These are phyloP conservation scores for Dictyostelium brefeldianum DNA, from an alignment of 78 protist genomes.

Conservation along the genomic window DNA sequence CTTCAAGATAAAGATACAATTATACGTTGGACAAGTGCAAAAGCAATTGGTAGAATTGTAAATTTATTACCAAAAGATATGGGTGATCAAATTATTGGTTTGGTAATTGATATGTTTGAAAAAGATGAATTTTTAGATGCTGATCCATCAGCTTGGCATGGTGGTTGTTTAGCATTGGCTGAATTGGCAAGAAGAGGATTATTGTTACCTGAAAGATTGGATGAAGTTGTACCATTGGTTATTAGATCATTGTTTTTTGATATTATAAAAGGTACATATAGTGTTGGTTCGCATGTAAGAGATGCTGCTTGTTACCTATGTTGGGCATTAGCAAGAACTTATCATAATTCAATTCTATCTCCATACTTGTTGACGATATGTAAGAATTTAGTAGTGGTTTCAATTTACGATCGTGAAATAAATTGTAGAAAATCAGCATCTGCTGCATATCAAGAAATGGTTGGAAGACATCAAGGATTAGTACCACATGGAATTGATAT, in stretches of 20 bases:
- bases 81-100: constrained; percentile 93
- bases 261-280: constrained; percentile 79
- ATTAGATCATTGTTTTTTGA: constrained; percentile 87
- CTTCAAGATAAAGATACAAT: constrained; percentile 81
- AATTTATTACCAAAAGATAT: constrained; percentile 85
- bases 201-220: constrained; percentile 91
- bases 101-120: constrained; percentile 48
- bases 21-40: constrained; percentile 94
- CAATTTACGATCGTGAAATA: constrained; percentile 89
- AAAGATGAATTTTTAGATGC: constrained; percentile 41
- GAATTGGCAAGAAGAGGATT: constrained; percentile 96
- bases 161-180: constrained; percentile 96
- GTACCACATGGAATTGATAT: constrained; percentile 97
- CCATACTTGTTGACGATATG: constrained; percentile 21
- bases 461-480: constrained; percentile 95
- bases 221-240: constrained; percentile 59
- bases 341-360: constrained; percentile 77
- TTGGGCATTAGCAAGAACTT: constrained; percentile 99
- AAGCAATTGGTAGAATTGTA: constrained; percentile 95
- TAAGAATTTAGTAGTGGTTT: constrained; percentile 35
- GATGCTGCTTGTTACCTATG: constrained; percentile 98
- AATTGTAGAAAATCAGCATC: constrained; percentile 98
- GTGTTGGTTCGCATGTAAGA: constrained; percentile 97
- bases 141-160: constrained; percentile 93
- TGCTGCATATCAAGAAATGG: constrained; percentile 98